These are phyloP conservation scores for Luvunga scandens DNA, from an alignment of 345 rosid species.

Conservation along the genomic window DNA sequence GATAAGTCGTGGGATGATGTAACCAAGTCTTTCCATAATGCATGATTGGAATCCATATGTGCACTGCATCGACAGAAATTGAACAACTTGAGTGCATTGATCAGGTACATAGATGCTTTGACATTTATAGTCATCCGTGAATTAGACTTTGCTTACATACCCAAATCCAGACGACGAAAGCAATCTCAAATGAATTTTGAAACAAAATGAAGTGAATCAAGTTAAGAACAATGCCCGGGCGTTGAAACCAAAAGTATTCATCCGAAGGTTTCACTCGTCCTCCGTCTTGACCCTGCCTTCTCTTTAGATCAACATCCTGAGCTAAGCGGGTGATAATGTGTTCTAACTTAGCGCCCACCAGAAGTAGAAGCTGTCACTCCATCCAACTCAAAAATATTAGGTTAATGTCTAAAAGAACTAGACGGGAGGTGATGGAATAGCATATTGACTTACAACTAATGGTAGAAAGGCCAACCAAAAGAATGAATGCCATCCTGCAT, in stretches of 20 bases:
- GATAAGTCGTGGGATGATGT: constrained; percentile 64
- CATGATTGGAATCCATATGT: constrained; percentile 82
- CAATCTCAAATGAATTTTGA: constrained; percentile 82
- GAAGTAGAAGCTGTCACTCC: constrained; percentile 56
- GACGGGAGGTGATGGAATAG: not conserved
- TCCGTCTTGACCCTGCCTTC: constrained; percentile 29
- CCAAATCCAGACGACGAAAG: constrained; percentile 89
- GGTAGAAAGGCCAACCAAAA: constrained; percentile 93
- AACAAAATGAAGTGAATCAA: constrained; percentile 83
- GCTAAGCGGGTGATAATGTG: constrained; percentile 61
- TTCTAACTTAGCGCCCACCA: constrained; percentile 80
- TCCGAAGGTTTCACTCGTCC: constrained; percentile 63
- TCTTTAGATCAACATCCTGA: constrained; percentile 33
- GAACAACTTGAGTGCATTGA: not conserved
- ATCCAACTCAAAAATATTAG: not conserved
- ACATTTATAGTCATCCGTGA: too few relatives aligned
- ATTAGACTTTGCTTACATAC: constrained; percentile 24
- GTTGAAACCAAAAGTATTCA: constrained; percentile 67
- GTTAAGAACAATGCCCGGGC: constrained; percentile 47
- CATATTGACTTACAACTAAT: constrained; percentile 50
- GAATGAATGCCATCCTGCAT: constrained; percentile 79
- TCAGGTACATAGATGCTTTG: too few relatives aligned
- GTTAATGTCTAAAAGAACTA: not conserved
- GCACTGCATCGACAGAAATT: constrained; percentile 27
- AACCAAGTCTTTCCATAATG: constrained; percentile 69